Base-by-base conservation (phyloP, 768 basidiomycete species). In the Mycena vitilis region DNA sequence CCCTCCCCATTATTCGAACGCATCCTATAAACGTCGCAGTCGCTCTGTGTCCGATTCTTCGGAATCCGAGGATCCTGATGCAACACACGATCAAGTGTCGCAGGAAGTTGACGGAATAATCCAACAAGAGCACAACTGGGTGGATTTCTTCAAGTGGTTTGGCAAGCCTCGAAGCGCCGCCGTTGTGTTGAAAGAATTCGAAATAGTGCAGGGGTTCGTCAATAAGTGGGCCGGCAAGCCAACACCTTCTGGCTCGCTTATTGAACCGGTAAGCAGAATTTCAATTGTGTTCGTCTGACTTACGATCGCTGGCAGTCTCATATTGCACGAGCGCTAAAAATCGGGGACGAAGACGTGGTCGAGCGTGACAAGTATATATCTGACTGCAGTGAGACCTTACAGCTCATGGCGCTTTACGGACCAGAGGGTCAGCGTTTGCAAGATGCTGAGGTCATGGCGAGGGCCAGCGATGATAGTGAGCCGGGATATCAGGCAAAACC, bases 351-450 rank as follows among this genome's bases (percentile, higher is more conserved):
- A 12, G 22, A 48, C 9, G 15, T 45, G n/a, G 12, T 40, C 25
- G 66, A 73, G 42, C 70, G 75, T 40, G 73, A 78, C 7, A 74
- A 76, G 30, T 89, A 84, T 80, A 81, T 83, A 3, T 73, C 81
- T 12, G 81, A 82, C 36, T 88, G 87, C 74, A 77, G 78, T 18
- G 88, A 88, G 70, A 87, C 85, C 8, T 76, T 88, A 55, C 54
- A 63, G 12, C 84, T 92, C 44, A 76, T 91, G 48, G 75, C 73
- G 20, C 77, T 86, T 60, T 92, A 92, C 72, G 91, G 91, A 4
- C 82, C 84, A 36, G 76, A 83, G 11, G 90, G 90, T 8, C 77
- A 75, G 30, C 83, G 84, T 36, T 79, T 77, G 62, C 82, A 84
- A 74, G 86, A 91, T 69, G 71, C 82, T 30, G 78, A 82, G 25